Conservation (phyloP, 2,329 filamentous ascomycete genomes). For the Chaetomiaceae sp. region DNA sequence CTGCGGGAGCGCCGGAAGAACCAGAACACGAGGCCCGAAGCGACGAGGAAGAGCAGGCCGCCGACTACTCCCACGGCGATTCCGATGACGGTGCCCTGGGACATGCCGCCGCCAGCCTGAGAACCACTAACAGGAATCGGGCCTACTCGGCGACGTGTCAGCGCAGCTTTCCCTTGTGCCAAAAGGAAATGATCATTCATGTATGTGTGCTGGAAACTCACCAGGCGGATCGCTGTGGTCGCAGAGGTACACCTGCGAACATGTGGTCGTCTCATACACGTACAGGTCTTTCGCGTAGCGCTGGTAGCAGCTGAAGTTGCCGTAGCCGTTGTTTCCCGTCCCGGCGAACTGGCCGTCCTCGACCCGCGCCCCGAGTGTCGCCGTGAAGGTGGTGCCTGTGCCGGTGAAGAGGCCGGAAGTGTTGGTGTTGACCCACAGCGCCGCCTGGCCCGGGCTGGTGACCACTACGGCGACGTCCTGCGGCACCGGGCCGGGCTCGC, state of each 20-base stretch:
- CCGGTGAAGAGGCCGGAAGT: constrained; percentile 30
- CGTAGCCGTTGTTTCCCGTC: constrained; percentile 32
- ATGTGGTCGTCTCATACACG: constrained; percentile 25
- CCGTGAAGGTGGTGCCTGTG: constrained; percentile 30
- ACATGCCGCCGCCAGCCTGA: constrained; percentile 7
- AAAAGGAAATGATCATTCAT: too few relatives aligned
- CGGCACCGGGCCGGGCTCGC: constrained; percentile 20
- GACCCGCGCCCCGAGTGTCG: constrained; percentile 29
- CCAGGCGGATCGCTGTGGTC: constrained; percentile 28
- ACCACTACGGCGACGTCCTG: constrained; percentile 30
- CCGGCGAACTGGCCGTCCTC: constrained; percentile 31
- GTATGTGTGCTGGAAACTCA: constrained; percentile 16
- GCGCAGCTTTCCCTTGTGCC: too few relatives aligned
- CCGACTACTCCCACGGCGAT: constrained; percentile 25
- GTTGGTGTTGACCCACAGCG: constrained; percentile 30
- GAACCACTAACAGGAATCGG: too few relatives aligned
- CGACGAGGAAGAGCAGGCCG: constrained; percentile 17
- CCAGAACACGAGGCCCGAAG: constrained; percentile 18
- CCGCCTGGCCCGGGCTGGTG: constrained; percentile 25
- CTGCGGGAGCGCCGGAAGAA: constrained; percentile 14
- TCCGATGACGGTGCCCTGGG: constrained; percentile 24
- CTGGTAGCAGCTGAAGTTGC: constrained; percentile 32
- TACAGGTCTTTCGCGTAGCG: constrained; percentile 27
- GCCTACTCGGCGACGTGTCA: too few relatives aligned
- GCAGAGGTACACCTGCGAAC: constrained; percentile 32